Evolutionary conservation across 1,284 basidiomycete species (phyloP), one percentile per base, ranked within the genome.

Genomic region (Trametes hirsuta): DNA sequence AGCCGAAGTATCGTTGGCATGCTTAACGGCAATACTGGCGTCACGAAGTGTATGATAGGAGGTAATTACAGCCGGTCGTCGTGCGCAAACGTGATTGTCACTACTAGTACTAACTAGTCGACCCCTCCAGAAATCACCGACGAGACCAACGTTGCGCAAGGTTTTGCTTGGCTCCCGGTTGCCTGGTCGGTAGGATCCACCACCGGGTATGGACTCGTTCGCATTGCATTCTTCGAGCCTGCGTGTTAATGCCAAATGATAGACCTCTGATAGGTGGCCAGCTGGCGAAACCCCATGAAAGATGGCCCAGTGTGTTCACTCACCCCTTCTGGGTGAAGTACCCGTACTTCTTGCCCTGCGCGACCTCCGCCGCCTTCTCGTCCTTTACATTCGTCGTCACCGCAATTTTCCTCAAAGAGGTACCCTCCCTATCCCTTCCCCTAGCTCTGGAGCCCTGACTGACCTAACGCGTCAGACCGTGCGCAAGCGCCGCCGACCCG

Each of bases 301-400:
- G 75, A 21, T 85, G 81, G 69, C 83, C 79, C 3, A 22, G 51
- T 1, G 35, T 79, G 10, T 86, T 86, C 65, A 66, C 67, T 1
- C 71, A 72, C 40, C 70, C 69, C 3, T 83, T 85, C 66, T 86
- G 84, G 84, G 66, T 63, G 1, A 65, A 75, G 42, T 84, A 79
- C 59, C 84, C 84, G 0, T 86, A 86, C 64, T 82, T 85, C 68
- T 67, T 85, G 22, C 84, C 84, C 4, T 86, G 84, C 61, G 67
- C 74, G 11, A 75, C 75, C 10, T 71, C 78, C 1, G 74, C 77
- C 1, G 53, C 67, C 1, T 76, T 78, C 61, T 75, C 79, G 10
- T 70, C 72, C 6, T 65, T 76, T 34, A 69, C 76, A 1, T 78
- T 81, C 57, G 36, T 75, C 6, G 58, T 79, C 12, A 69, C 76